Evolutionary conservation across 129 eudicot genomes (phyloP).

Genomic region (Chrysanthemum lavandulifolium): DNA sequence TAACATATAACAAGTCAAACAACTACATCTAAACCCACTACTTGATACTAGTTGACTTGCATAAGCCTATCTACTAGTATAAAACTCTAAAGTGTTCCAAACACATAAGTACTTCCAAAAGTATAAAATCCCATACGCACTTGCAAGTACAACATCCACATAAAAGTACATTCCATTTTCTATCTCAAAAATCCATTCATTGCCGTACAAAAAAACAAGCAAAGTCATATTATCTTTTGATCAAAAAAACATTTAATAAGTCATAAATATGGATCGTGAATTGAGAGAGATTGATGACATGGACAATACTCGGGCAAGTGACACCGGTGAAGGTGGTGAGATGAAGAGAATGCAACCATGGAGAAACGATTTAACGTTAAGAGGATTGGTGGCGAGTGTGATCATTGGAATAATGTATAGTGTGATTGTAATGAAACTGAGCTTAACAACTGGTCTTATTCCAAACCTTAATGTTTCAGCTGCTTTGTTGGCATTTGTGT

Average conservation of each 20-base stretch:
- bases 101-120: neutral
- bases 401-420: slow-evolving; percentile 76
- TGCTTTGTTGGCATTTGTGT: slow-evolving; percentile 83
- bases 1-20: slow-evolving; percentile 5
- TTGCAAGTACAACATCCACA: neutral
- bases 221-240: neutral
- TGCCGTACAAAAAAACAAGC: neutral
- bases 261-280: neutral
- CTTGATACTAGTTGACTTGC: neutral
- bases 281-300: slow-evolving; percentile 35
- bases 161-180: too few species aligned
- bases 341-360: slow-evolving; percentile 63
- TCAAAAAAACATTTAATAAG: neutral
- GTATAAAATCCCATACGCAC: slow-evolving; percentile 13
- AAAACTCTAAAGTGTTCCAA: neutral
- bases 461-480: slow-evolving; percentile 95
- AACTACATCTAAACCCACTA: neutral
- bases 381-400: slow-evolving; percentile 75
- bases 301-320: too few species aligned
- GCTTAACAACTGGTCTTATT: slow-evolving; percentile 82
- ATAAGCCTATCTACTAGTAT: neutral
- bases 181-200: neutral
- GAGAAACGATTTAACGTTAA: slow-evolving; percentile 62
- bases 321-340: too few species aligned
- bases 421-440: slow-evolving; percentile 87